phyloP scores from a whole-genome alignment of 164 flowering plant species.

The Magnolia officinalis region DNA sequence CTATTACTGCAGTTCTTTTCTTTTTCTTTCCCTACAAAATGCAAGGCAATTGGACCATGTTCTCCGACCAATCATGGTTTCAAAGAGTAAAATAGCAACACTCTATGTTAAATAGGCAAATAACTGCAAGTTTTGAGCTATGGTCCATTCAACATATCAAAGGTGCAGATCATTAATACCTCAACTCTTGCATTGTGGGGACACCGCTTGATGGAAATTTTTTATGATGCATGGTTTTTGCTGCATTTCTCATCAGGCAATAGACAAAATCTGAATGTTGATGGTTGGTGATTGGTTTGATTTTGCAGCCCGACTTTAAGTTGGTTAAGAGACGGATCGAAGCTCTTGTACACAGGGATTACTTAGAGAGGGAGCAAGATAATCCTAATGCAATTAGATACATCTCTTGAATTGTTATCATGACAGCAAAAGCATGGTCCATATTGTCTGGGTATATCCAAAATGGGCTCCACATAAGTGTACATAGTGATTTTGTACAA shows the following conservation, averaged over 20 bases:
- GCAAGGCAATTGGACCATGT: not conserved
- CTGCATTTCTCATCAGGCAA: not conserved
- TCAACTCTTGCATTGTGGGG: not conserved
- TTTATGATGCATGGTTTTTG: not conserved
- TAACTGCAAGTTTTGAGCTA: not conserved
- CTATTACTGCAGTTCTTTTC: not conserved
- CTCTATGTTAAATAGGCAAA: not conserved
- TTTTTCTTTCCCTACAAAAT: not conserved
- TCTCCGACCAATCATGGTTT: too few relatives aligned
- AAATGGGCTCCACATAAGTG: too few relatives aligned
- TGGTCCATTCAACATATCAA: too few relatives aligned
- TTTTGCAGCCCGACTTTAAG: slow-evolving; percentile 73
- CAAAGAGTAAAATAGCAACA: not conserved
- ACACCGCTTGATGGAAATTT: not conserved
- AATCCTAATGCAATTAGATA: slow-evolving; percentile 74
- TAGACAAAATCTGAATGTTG: not conserved
- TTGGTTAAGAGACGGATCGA: slow-evolving; percentile 79
- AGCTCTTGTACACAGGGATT: slow-evolving; percentile 79
- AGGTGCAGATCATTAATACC: too few relatives aligned
- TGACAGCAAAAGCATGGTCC: too few relatives aligned
- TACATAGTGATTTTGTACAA: too few relatives aligned
- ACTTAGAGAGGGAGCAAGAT: slow-evolving; percentile 78
- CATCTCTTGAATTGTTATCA: slow-evolving; percentile 47
- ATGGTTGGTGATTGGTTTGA: not conserved
- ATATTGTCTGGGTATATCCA: too few relatives aligned